Evolutionary conservation across 139 green algal species (phyloP), one percentile per base, ranked within the genome.

Genomic region (Tetradesmus obliquus): DNA sequence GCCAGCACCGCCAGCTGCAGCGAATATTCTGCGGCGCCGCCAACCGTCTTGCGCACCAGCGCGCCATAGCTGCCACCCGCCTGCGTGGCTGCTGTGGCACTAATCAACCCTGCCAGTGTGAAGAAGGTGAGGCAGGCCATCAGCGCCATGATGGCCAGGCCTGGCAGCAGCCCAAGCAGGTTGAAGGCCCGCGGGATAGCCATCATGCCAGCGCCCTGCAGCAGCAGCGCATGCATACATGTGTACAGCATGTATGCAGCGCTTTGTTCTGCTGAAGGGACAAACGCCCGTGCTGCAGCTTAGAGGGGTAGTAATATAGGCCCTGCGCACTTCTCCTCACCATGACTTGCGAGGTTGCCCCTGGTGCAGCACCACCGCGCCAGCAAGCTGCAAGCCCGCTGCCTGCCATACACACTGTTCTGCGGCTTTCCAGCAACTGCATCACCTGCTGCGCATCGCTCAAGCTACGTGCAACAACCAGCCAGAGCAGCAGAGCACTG

Each of bases 201-300:
- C 91, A 93, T 93, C 91, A 93, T 93, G 22, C 85, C 84, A 12
- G 91, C 91, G 58, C 89, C 86, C 79, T 81, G 76, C 71, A 84
- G 13, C 86, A 76, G 81, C 81, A 86, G 51, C 15, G 53, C 12
- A 55, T 7, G 51, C 51, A n/a, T 13, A 51, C 81, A 86, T 51
- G 79, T 1, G 9, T 19, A 58, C 22, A 10, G 80, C 6, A 71
- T 71, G 60, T 71, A 71, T 71, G 60, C 60, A 13, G 19, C 8
- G 32, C 32, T 45, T 45, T 45, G 32, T 45, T 45, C 32, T 45
- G 32, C 32, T 45, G 32, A 45, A 45, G 32, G 32, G 32, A 45
- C 32, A 45, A 45, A 45, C 32, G 32, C 32, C 32, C 32, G 32
- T 45, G 32, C 32, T 45, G 32, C 32, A 45, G 32, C 32, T 45